phyloP scores from a whole-genome alignment of 306 rosid species.

The Malus fusca region DNA sequence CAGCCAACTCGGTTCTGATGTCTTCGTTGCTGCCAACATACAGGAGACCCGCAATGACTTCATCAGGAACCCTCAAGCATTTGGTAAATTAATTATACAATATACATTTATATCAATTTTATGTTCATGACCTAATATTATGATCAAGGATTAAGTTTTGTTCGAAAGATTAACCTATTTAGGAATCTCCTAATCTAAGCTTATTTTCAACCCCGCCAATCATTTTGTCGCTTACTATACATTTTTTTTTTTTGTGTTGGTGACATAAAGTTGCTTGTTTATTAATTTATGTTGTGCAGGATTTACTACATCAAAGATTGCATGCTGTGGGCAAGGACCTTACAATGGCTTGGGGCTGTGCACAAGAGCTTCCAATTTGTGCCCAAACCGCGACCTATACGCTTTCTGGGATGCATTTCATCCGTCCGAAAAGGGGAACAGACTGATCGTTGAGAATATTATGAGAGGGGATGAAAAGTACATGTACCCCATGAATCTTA shows the following conservation, averaged over 20 bases:
- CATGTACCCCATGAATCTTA: conserved; percentile 80
- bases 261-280: background rate
- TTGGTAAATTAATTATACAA: conserved; percentile 30
- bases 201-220: background rate
- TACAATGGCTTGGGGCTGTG: conserved; percentile 65
- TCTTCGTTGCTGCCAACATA: conserved; percentile 56
- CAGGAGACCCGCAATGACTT: conserved; percentile 31
- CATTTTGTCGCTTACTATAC: background rate
- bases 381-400: conserved; percentile 47
- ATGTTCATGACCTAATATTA: background rate
- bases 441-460: conserved; percentile 26
- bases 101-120: background rate
- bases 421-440: conserved; percentile 58
- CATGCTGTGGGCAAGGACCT: conserved; percentile 89
- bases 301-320: conserved; percentile 54
- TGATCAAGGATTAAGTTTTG: background rate
- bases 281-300: conserved; percentile 26
- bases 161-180: background rate
- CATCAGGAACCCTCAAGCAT: conserved; percentile 34
- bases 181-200: background rate
- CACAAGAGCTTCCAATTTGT: conserved; percentile 48
- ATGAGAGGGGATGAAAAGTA: conserved; percentile 41
- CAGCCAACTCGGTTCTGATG: conserved; percentile 36
- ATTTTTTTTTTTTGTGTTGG: background rate
- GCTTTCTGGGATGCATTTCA: conserved; percentile 88